phyloP scores from a whole-genome alignment of 2,329 filamentous ascomycete genomes.

The Pestalotiopsis sp. region DNA sequence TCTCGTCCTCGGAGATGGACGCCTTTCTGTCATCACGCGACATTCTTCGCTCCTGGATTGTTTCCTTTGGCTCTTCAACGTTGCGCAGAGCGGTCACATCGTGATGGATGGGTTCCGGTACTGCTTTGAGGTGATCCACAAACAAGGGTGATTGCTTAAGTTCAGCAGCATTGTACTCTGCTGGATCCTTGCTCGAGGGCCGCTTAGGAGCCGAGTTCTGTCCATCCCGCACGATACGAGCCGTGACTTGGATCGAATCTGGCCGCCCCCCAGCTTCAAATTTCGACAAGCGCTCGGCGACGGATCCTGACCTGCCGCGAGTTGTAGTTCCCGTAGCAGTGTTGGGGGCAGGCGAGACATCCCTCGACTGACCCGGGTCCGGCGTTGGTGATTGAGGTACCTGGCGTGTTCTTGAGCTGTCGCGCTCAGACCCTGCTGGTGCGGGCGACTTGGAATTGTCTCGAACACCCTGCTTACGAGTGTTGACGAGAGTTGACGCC shows the following conservation, averaged over 20 bases:
- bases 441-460: slow-evolving; percentile 29
- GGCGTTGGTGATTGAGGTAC: slow-evolving; percentile 29
- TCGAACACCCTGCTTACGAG: slow-evolving; percentile 36
- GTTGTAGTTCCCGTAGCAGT: slow-evolving; percentile 12
- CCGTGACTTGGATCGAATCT: slow-evolving; percentile 86
- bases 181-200: slow-evolving; percentile 37
- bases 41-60: slow-evolving; percentile 47
- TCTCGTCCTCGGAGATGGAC: slow-evolving; percentile 32
- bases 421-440: slow-evolving; percentile 34
- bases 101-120: slow-evolving; percentile 27
- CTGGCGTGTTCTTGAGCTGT: slow-evolving; percentile 14
- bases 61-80: slow-evolving; percentile 38
- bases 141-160: slow-evolving; percentile 60
- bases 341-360: slow-evolving; percentile 21
- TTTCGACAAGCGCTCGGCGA: slow-evolving; percentile 56
- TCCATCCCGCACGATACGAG: slow-evolving; percentile 74
- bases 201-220: slow-evolving; percentile 40
- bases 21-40: slow-evolving; percentile 39
- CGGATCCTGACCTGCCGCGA: slow-evolving; percentile 52
- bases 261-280: slow-evolving; percentile 52
- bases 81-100: slow-evolving; percentile 23
- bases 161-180: slow-evolving; percentile 49
- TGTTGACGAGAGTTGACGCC: slow-evolving; percentile 45
- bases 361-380: slow-evolving; percentile 26
- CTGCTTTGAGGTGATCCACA: slow-evolving; percentile 54